Evolutionary conservation across 2,329 filamentous ascomycete species (phyloP).

Genomic region (Purpureocillium lavendulum): DNA sequence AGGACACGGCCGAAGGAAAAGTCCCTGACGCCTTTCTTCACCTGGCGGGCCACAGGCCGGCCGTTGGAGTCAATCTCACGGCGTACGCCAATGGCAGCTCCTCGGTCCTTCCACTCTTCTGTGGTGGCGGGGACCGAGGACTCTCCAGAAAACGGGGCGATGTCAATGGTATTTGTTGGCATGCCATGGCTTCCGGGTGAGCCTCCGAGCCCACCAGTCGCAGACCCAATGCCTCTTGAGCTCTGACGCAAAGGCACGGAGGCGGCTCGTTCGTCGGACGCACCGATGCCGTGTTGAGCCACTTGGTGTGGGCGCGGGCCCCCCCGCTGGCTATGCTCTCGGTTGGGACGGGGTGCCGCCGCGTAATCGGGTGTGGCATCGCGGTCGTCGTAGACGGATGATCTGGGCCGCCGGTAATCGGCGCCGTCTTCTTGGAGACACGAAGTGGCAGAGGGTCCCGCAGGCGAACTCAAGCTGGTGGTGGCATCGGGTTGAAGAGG

Average conservation of each 20-base stretch:
- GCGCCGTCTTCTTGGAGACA: background rate
- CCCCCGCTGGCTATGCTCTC: constrained; percentile 63
- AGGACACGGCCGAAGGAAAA: constrained; percentile 88
- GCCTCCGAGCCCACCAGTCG: too few species aligned
- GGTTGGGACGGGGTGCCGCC: constrained; percentile 33
- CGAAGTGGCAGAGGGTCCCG: constrained; percentile 4
- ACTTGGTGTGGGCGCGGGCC: background rate
- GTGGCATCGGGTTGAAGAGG: background rate
- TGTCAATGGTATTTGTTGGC: constrained; percentile 11
- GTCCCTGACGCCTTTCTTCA: constrained; percentile 96
- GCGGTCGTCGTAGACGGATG: constrained; percentile 36
- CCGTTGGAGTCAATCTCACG: constrained; percentile 82
- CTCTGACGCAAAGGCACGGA: constrained; percentile 66
- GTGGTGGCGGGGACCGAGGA: constrained; percentile 47
- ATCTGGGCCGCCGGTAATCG: constrained; percentile 17
- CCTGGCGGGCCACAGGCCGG: constrained; percentile 68
- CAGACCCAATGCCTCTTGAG: constrained; percentile 53
- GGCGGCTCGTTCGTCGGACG: constrained; percentile 27
- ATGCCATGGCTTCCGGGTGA: background rate
- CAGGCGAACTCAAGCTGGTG: background rate
- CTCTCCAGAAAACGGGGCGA: constrained; percentile 27
- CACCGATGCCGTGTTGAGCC: too few species aligned
- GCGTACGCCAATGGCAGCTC: constrained; percentile 76
- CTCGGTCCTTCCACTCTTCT: constrained; percentile 93
- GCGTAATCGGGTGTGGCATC: constrained; percentile 6